Base-by-base conservation (phyloP, 805 yeast species). In the Ogataea methanolica region DNA sequence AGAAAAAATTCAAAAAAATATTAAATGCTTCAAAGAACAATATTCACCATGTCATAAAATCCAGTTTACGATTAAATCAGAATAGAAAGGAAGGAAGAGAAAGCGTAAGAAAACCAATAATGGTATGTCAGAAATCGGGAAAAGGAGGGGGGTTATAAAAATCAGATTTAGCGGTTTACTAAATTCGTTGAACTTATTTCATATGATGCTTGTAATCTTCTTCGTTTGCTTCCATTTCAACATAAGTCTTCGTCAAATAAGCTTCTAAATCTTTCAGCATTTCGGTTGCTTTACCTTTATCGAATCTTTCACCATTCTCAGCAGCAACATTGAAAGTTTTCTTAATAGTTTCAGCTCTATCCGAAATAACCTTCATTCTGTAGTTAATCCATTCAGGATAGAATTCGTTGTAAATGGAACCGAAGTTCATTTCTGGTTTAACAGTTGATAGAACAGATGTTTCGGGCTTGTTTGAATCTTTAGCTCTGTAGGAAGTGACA, bases 401-500 rank as follows among this genome's bases (percentile, higher is more conserved):
- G 56, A 65, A 71, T 15, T 66, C 68, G 47, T 70, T 61, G 52
- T 66, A 70, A 41, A 68, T 51, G 17, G 73, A 61, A 17, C 69
- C 71, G 45, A 60, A 60, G 48, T 67, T 58, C 26, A 46, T 59
- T 42, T 70, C 67, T 19, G 78, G 76, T 56, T 66, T 71, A 42
- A 69, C 70, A 2, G 76, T 70, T 19, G 68, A 61, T 44, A 71
- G 58, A 16, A 71, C 74, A n/a, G 73, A 66, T 15, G 60, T 58
- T 38, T 72, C 74, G 23, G 68, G 70, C 38, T 57, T 44, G 45
- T 61, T 56, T 35, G 72, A 62, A 47, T 69, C 65, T 43, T 63
- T 65, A 26, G 78, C 75, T 57, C 73, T 67, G 54, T 66, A 72
- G 5, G 73, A 67, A 17, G 70, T 70, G 37, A 73, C 75, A 4